Evolutionary conservation across 2,329 filamentous ascomycete genomes (phyloP), one percentile per base, ranked within the genome.

Genomic region (Calonectria pseudoturangicola): DNA sequence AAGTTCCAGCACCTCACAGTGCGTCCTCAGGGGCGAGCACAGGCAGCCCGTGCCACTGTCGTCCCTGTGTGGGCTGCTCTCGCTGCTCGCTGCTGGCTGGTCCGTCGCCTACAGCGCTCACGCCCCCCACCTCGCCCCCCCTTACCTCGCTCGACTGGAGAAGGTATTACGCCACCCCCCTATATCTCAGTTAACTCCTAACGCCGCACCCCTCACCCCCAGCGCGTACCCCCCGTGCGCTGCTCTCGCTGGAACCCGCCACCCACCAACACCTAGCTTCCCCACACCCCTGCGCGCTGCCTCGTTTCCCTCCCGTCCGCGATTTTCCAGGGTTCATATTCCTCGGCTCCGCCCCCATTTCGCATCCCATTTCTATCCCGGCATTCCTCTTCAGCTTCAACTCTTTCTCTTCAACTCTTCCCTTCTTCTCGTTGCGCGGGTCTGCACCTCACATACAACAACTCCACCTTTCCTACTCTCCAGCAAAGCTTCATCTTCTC

Each of bases 251-350:
- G 50, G 48, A 66, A 65, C 62, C 68, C 68, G 68, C 68, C 64
- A 66, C 62, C 68, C 66, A 58, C 51, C 41, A 58, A 33, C 43
- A 28, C 18, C 21, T 58, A 58, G 60, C 66, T 39, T 58, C 16
- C 25, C 54, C 56, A 68, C 66, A 63, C 66, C 21, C 45, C 45
- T 62, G 66, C 56, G 62, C 62, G 39, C 70, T 72, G 70, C 65
- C 70, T 72, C 58, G 65, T 72, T 64, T 67, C 70, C 70, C 70
- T 68, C 66, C 66, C 66, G 66, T 68, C 66, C 66, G 66, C 66
- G 66, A 48, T 63, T 64, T 71, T 63, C 64, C 56, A 72, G 62
- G 68, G 58, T 70, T 65, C 63, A 58, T 66, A 70, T 66, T 71
- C 36, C 70, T 65, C 63, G 67, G 62, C 54, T 66, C 66, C 71